phyloP scores from a whole-genome alignment of 2,329 filamentous ascomycete species.

The Curvularia eragrostidis region DNA sequence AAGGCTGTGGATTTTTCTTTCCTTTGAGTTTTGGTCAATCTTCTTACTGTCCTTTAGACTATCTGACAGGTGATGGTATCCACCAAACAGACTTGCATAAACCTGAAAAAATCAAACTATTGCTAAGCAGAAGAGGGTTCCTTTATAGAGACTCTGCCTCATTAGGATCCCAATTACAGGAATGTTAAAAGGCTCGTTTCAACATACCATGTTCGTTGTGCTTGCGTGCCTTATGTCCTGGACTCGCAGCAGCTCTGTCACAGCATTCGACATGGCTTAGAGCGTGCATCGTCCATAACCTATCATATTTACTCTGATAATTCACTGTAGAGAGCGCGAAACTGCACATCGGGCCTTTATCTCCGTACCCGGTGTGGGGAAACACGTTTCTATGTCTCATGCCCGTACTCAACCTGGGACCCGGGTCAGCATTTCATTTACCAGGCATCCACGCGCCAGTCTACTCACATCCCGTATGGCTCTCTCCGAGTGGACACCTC shows the following conservation, averaged over 20 bases:
- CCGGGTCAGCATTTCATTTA: constrained; percentile 7
- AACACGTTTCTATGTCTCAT: neutral
- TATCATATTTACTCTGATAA: neutral
- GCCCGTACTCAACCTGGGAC: neutral
- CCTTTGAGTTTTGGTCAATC: no score
- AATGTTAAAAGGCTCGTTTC: neutral
- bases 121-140: neutral
- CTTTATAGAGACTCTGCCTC: neutral
- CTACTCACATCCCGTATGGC: neutral
- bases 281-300: neutral
- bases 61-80: neutral
- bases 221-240: neutral
- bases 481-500: constrained; percentile 24
- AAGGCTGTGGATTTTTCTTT: neutral
- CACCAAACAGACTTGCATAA: neutral
- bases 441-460: neutral
- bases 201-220: neutral
- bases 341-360: neutral
- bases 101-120: neutral
- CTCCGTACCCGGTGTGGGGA: neutral
- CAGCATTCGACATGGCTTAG: neutral
- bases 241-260: neutral
- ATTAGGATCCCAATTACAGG: neutral
- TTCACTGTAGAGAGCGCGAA: neutral
- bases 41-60: neutral